Evolutionary conservation across 2,329 filamentous ascomycete genomes (phyloP).

Genomic region (Fusarium drepaniforme): DNA sequence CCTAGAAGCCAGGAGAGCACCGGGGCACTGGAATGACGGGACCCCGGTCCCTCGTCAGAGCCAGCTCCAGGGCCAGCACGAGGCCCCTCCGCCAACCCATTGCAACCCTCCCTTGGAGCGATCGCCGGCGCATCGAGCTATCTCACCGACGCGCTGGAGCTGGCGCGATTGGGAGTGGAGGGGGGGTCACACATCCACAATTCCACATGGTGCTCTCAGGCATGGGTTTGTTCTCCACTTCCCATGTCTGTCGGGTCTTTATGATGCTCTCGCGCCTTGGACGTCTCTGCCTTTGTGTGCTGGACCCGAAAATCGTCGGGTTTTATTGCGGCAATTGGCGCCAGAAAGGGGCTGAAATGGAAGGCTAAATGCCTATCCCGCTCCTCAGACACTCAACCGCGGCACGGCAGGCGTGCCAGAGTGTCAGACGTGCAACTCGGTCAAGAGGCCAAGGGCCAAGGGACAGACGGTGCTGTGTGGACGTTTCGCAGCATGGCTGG

Average conservation of each 20-base stretch:
- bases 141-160: slow-evolving; percentile 42
- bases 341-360: neutral
- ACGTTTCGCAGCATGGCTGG: slow-evolving; percentile 12
- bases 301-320: slow-evolving; percentile 31
- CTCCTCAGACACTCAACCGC: neutral
- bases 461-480: neutral
- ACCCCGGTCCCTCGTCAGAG: slow-evolving; percentile 23
- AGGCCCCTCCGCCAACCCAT: slow-evolving; percentile 18
- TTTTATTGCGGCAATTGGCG: neutral
- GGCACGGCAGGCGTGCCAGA: neutral
- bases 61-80: slow-evolving; percentile 32
- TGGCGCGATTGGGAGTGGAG: slow-evolving; percentile 16
- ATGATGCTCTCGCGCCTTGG: slow-evolving; percentile 5
- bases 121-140: slow-evolving; percentile 40
- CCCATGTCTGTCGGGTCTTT: slow-evolving; percentile 7
- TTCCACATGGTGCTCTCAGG: slow-evolving; percentile 29
- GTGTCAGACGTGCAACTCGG: neutral
- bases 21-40: slow-evolving; percentile 41
- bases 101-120: slow-evolving; percentile 31
- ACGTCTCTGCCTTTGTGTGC: neutral
- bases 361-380: neutral
- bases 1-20: slow-evolving; percentile 34
- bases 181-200: slow-evolving; percentile 25
- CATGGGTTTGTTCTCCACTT: slow-evolving; percentile 25
- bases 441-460: neutral